Base-by-base conservation (phyloP, 306 rosid genomes). In the Nissolia schottii region DNA sequence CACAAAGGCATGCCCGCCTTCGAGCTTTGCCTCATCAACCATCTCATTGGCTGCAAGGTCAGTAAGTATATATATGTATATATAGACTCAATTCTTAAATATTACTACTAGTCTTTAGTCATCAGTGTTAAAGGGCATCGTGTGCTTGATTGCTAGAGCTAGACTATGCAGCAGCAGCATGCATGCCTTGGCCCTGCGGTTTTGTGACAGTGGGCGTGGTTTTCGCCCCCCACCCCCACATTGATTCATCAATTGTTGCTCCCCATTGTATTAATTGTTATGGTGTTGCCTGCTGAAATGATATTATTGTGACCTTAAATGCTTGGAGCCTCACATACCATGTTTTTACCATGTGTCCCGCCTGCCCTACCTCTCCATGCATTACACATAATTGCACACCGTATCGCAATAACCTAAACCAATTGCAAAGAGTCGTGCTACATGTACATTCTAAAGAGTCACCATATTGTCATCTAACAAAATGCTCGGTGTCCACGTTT, bases 191-290 rank as follows among this genome's bases (percentile, higher is more conserved):
- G 7, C 56, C 43, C 40, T 41, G 41, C 23, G 40, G 16, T 32
- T 20, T 45, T 45, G 40, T 72, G 64, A 64, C 82, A 45, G 8
- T 8, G 14, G 3, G 49, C 81, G 37, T 49, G 81, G 38, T 56
- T 59, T 19, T 32, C 67, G 22, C 7, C 16, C 59, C n/a, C 67
- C 76, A 37, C 16, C 59, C n/a, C 67, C 76, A 37, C 71, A 49
- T 61, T 49, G 3, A 58, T 59, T 45, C 50, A 29, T 40, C 18
- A 13, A 28, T 63, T 37, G 4, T 0, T 71, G 25, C 6, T 9
- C 1, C 20, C 10, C 15, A 3, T 5, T 54, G 5, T 55, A 55
- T 55, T 60, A 58, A 20, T 20, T 20, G 11, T 37, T 45, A 1
- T 24, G 37, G 7, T 41, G 24, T 3, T 5, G 22, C 46, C 10